phyloP scores from a whole-genome alignment of 306 rosid genomes.

The Lathyrus sativus region DNA sequence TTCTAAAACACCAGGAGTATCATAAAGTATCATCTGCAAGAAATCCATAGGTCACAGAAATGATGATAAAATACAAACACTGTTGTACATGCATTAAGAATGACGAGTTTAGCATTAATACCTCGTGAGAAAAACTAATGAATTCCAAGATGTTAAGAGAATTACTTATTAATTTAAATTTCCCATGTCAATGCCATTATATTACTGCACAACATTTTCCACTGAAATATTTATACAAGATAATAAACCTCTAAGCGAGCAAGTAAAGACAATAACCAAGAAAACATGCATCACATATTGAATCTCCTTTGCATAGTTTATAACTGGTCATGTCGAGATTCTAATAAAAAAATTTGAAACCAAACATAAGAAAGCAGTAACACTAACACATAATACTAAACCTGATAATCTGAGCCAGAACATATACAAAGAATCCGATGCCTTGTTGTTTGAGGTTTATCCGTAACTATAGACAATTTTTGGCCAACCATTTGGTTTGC shows the following conservation, averaged over 20 bases:
- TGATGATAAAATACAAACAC: slow-evolving; percentile 18
- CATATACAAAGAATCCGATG: slow-evolving; percentile 96
- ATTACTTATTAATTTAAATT: slow-evolving; percentile 9
- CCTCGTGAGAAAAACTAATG: slow-evolving; percentile 12
- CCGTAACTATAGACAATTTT: slow-evolving; percentile 88
- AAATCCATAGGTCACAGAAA: slow-evolving; percentile 36
- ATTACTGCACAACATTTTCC: slow-evolving; percentile 13
- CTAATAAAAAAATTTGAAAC: slow-evolving; percentile 2
- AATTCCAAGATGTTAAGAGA: slow-evolving; percentile 17
- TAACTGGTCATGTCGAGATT: neutral
- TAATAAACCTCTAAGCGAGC: neutral
- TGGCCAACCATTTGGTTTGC: slow-evolving; percentile 95
- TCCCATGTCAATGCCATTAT: neutral
- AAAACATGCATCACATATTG: neutral
- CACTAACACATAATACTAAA: slow-evolving; percentile 43
- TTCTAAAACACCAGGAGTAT: slow-evolving; percentile 92
- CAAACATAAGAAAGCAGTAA: slow-evolving; percentile 29
- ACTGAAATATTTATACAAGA: slow-evolving; percentile 19
- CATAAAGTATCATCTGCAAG: slow-evolving; percentile 88
- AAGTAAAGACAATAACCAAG: slow-evolving; percentile 6
- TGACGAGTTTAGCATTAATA: slow-evolving; percentile 6
- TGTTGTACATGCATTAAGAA: slow-evolving; percentile 1
- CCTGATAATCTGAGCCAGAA: slow-evolving; percentile 90
- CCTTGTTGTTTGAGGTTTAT: slow-evolving; percentile 96
- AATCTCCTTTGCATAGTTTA: slow-evolving; percentile 7